Conservation (phyloP, 352 stramenopile species). For the Pythium sukuiense region DNA sequence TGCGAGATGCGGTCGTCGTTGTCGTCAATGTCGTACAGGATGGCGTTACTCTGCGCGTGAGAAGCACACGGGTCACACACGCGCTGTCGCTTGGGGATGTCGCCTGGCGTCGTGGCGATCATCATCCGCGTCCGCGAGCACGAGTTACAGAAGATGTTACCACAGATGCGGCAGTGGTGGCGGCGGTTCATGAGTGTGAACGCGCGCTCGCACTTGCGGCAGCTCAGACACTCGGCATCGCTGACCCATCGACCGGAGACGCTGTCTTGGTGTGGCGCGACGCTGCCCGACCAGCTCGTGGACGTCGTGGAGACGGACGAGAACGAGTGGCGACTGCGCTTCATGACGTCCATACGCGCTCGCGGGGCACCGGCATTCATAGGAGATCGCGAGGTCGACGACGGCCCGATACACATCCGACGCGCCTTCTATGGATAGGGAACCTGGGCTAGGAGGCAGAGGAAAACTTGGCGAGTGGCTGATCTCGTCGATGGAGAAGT, state of each 20-base stretch:
- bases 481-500: constrained; percentile 4
- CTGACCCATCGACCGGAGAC: constrained; percentile 74
- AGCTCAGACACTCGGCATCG: constrained; percentile 49
- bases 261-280: constrained; percentile 45
- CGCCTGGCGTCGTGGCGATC: constrained; percentile 61
- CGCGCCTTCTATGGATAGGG: neutral
- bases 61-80: constrained; percentile 70
- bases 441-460: neutral
- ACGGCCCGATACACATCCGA: constrained; percentile 26
- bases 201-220: constrained; percentile 61
- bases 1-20: constrained; percentile 29
- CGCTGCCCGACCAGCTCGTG: constrained; percentile 61
- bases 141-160: constrained; percentile 80
- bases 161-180: constrained; percentile 83
- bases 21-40: constrained; percentile 62
- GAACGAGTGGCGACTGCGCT: constrained; percentile 39
- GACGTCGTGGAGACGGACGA: constrained; percentile 71
- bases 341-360: constrained; percentile 19
- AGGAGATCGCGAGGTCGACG: neutral
- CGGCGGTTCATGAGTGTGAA: constrained; percentile 80
- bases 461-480: constrained; percentile 5
- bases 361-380: constrained; percentile 11
- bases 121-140: constrained; percentile 83
- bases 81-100: constrained; percentile 68
- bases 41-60: constrained; percentile 62